Percentiles rank a stretch among this genome's conserved stretches.
Conservation (phyloP, 805 yeast genomes). For the Kuraishia borneana region DNA sequence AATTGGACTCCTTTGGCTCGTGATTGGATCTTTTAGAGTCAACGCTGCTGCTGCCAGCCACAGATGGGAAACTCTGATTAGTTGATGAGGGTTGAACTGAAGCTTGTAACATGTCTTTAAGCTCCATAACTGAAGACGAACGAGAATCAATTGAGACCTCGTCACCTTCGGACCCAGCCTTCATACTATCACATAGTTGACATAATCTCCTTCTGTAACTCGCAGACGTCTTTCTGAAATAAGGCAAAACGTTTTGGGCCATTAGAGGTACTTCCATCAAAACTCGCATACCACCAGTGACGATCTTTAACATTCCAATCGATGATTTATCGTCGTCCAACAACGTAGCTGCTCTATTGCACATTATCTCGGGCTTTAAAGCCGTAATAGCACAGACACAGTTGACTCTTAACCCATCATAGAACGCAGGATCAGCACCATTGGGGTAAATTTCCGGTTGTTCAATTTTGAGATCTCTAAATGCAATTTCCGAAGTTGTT, state of each 20-base stretch:
- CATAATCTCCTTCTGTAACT: not conserved
- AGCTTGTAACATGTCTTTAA: constrained; percentile 13
- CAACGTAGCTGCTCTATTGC: constrained; percentile 3
- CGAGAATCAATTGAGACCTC: not conserved
- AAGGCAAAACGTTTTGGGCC: not conserved
- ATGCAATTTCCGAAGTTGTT: constrained; percentile 11
- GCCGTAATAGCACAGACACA: constrained; percentile 14
- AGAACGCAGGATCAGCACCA: constrained; percentile 7
- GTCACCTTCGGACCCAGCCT: not conserved
- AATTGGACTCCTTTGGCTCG: not conserved
- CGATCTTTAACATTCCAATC: constrained; percentile 4
- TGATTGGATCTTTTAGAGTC: not conserved
- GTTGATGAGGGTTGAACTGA: not conserved
- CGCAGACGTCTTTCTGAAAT: not conserved
- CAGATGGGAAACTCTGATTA: constrained; percentile 3
- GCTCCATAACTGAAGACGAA: constrained; percentile 10
- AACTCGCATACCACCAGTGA: constrained; percentile 4
- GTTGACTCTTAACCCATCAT: constrained; percentile 13
- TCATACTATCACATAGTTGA: not conserved
- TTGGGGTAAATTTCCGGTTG: constrained; percentile 13
- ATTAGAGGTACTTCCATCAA: constrained; percentile 3
- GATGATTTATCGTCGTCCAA: not conserved
- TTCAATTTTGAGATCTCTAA: constrained; percentile 17
- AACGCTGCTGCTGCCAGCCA: constrained; percentile 1
- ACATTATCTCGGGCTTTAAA: constrained; percentile 5